Conservation (phyloP, 2,329 filamentous ascomycete genomes). For the Exophiala mesophila region DNA sequence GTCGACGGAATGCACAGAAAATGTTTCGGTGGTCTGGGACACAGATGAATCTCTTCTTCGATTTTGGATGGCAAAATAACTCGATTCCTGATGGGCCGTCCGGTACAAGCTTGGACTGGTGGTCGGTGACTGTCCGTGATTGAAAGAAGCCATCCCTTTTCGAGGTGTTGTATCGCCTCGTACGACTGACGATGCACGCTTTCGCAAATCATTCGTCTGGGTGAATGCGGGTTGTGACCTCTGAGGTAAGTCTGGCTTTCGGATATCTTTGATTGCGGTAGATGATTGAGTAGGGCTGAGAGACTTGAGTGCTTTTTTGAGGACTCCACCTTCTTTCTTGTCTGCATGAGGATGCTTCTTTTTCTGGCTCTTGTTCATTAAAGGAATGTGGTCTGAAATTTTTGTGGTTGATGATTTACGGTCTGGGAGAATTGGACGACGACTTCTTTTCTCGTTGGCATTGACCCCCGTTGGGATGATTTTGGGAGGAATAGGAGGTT, state of each 20-base stretch:
- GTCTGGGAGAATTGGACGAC: slow-evolving; percentile 18
- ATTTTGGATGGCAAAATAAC: slow-evolving; percentile 36
- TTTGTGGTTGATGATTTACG: slow-evolving; percentile 8
- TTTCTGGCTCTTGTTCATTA: slow-evolving; percentile 13
- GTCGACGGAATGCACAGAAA: slow-evolving; percentile 34
- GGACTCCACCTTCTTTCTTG: slow-evolving; percentile 19
- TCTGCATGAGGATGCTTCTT: slow-evolving; percentile 10
- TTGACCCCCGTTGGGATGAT: slow-evolving; percentile 6
- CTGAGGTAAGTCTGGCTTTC: slow-evolving; percentile 7
- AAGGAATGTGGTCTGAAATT: slow-evolving; percentile 14
- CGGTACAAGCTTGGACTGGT: slow-evolving; percentile 21
- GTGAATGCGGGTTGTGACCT: slow-evolving; percentile 7
- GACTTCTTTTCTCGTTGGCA: slow-evolving; percentile 28
- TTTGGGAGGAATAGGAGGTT: slow-evolving; percentile 12
- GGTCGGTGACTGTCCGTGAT: slow-evolving; percentile 18
- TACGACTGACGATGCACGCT: slow-evolving; percentile 10
- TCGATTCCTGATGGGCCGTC: slow-evolving; percentile 16
- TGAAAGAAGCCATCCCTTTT: slow-evolving; percentile 12
- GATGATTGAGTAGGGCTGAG: slow-evolving; percentile 26
- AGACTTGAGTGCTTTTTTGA: slow-evolving; percentile 26
- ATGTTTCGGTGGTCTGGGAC: slow-evolving; percentile 38
- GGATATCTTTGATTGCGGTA: slow-evolving; percentile 19
- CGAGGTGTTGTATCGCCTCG: slow-evolving; percentile 14
- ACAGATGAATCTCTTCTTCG: slow-evolving; percentile 38
- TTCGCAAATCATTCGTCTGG: slow-evolving; percentile 6